These are phyloP conservation scores for Aphanoascus verrucosus DNA, from an alignment of 2,329 filamentous ascomycete species.

Conservation along the genomic window DNA sequence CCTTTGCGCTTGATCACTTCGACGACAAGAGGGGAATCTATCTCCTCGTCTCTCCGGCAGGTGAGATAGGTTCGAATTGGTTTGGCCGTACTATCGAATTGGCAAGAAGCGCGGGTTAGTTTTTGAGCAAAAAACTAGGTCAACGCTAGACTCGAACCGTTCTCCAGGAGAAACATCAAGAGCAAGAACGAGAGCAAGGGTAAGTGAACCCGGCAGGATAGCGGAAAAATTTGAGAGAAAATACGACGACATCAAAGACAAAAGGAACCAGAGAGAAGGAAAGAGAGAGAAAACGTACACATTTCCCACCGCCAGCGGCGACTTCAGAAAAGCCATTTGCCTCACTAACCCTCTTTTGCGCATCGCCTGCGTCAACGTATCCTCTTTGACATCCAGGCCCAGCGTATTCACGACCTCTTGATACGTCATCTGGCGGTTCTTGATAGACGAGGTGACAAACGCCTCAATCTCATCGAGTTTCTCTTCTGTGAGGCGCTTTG, in stretches of 20 bases:
- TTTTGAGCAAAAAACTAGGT: neutral
- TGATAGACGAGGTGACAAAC: slow-evolving; percentile 10
- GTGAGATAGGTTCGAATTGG: slow-evolving; percentile 10
- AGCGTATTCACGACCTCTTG: slow-evolving; percentile 7
- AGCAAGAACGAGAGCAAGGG: no score
- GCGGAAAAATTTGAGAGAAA: no score
- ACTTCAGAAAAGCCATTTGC: slow-evolving; percentile 12
- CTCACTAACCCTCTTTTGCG: slow-evolving; percentile 9
- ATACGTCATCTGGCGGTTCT: slow-evolving; percentile 11
- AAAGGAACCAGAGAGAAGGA: neutral
- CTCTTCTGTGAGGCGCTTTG: slow-evolving; percentile 2
- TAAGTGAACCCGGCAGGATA: no score
- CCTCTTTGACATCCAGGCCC: slow-evolving; percentile 10
- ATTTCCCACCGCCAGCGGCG: slow-evolving; percentile 9
- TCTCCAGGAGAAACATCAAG: no score
- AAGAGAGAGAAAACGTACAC: neutral
- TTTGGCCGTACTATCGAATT: slow-evolving; percentile 8
- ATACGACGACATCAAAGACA: no score
- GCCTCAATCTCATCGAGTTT: slow-evolving; percentile 12
- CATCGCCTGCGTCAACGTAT: slow-evolving; percentile 9
- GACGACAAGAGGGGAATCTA: slow-evolving; percentile 11
- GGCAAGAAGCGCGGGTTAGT: neutral
- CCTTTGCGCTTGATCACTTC: slow-evolving; percentile 11
- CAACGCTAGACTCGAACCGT: neutral
- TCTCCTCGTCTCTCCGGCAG: slow-evolving; percentile 11